Base-by-base conservation (phyloP, 352 stramenopile genomes). In the Phytophthora vignae region DNA sequence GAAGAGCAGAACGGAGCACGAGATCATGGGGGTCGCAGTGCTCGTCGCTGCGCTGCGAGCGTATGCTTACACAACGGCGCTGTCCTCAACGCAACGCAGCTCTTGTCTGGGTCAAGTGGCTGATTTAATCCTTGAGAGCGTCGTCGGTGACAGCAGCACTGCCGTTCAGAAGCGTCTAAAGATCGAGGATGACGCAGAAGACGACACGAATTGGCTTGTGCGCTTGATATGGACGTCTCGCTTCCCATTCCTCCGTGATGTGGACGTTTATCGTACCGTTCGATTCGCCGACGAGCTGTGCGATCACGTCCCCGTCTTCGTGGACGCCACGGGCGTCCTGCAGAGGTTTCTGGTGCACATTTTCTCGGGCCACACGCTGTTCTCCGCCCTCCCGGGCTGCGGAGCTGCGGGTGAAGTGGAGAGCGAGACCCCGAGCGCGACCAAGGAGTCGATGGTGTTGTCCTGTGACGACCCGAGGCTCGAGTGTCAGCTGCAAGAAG, bases 261-360 rank as follows among this genome's bases (percentile, higher is more conserved):
- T 53, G 2, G 38, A 31, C 0, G 21, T 72, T 4, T 64, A 69
- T 10, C 59, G 72, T 3, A 49, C 65, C 12, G 36, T 90, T 5
- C 57, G 40, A 12, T 19, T 69, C 0, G 68, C 78, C 5, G 82
- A 88, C 50, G 40, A 55, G 1, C 10, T 90, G 8, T 65, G 67
- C 17, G 77, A 87, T 36, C 73, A 74, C 4, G 46, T 88, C 3
- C 84, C 84, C 0, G 66, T 92, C 2, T 54, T 90, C 46, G 55
- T 90, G 0, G 84, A 92, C 36, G 22, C 52, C 0, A 73, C 60
- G 0, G 83, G 81, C 0, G 42, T 89, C 14, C 46, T 88, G 0
- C 84, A 90, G 70, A 70, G 74, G 9, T 77, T 84, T 31, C 71
- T 92, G 7, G 67, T 90, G 4, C 73, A 85, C 17, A 67, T 81